A percentile compares a stretch with the other conserved stretches of the same genome.
These are phyloP conservation scores for Globisporangium paddicum DNA, from an alignment of 352 stramenopile species.

Conservation along the genomic window DNA sequence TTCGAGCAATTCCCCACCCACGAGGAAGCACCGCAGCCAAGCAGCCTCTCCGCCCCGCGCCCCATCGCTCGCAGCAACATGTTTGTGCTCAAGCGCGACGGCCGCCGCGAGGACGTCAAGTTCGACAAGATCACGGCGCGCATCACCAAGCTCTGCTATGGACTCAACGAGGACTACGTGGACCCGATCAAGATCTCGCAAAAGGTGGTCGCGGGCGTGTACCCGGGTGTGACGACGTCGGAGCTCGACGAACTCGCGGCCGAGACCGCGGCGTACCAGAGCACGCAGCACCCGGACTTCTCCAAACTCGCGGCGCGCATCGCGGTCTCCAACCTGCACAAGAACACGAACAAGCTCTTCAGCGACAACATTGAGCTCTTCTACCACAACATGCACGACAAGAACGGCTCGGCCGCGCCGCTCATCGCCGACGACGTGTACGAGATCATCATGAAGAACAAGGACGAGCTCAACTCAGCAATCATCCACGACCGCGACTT, in stretches of 20 bases:
- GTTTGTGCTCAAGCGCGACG: slow-evolving; percentile 95
- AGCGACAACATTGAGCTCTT: slow-evolving; percentile 93
- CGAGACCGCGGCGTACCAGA: slow-evolving; percentile 96
- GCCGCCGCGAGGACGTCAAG: slow-evolving; percentile 91
- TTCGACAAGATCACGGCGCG: slow-evolving; percentile 99
- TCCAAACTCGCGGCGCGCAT: slow-evolving; percentile 97
- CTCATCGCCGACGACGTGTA: slow-evolving; percentile 96
- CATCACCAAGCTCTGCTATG: slow-evolving; percentile 98
- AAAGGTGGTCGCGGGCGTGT: slow-evolving; percentile 99
- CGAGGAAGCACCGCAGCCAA: background rate
- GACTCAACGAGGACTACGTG: slow-evolving; percentile 96
- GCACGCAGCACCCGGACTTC: slow-evolving; percentile 98
- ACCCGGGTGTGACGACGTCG: slow-evolving; percentile 97
- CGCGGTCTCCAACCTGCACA: slow-evolving; percentile 98
- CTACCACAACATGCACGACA: slow-evolving; percentile 95
- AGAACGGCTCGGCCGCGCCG: slow-evolving; percentile 90
- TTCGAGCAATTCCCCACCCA: slow-evolving; percentile 3
- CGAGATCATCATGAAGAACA: slow-evolving; percentile 93
- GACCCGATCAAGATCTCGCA: slow-evolving; percentile 97
- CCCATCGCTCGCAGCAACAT: no score
- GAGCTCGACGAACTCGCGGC: slow-evolving; percentile 98
- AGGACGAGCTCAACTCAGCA: slow-evolving; percentile 94
- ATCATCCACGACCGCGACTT: slow-evolving; percentile 99
- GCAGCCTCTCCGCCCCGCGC: no score
- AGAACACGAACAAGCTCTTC: slow-evolving; percentile 97